Evolutionary conservation across 2,329 filamentous ascomycete genomes (phyloP).

Genomic region (Emergomyces orientalis): DNA sequence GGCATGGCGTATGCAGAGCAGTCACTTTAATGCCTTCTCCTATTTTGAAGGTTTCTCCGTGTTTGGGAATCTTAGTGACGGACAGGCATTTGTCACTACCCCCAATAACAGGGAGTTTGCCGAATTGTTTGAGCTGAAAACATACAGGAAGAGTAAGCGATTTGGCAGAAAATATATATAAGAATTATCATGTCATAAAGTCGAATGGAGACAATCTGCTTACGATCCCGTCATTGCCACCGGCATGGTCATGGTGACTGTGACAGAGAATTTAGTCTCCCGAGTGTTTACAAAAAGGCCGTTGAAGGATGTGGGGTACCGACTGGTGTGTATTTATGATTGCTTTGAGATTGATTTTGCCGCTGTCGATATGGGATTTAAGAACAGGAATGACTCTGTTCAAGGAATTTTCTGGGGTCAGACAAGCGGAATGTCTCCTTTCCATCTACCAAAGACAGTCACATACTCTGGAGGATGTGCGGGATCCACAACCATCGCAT

Average conservation of each 20-base stretch:
- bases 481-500: conserved; percentile 44
- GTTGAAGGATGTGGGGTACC: conserved; percentile 27
- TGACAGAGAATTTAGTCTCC: not conserved
- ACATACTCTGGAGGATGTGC: conserved; percentile 43
- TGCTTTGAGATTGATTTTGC: conserved; percentile 70
- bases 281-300: not conserved
- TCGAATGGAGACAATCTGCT: conserved; percentile 18
- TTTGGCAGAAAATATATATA: not conserved
- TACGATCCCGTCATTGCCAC: conserved; percentile 78
- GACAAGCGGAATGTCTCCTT: not conserved
- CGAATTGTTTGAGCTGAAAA: conserved; percentile 47
- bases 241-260: conserved; percentile 90
- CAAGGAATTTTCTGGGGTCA: not conserved
- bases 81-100: conserved; percentile 78
- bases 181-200: conserved; percentile 1
- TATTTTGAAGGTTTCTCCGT: conserved; percentile 71
- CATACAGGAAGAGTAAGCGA: conserved; percentile 2
- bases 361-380: conserved; percentile 60
- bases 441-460: not conserved
- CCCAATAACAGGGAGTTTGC: conserved; percentile 52
- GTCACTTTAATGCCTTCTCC: conserved; percentile 71
- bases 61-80: conserved; percentile 65
- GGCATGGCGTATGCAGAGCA: conserved; percentile 90
- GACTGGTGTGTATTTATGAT: conserved; percentile 98
- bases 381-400: conserved; percentile 54